Conservation (phyloP, 768 basidiomycete species). For the Royoungia palumana region DNA sequence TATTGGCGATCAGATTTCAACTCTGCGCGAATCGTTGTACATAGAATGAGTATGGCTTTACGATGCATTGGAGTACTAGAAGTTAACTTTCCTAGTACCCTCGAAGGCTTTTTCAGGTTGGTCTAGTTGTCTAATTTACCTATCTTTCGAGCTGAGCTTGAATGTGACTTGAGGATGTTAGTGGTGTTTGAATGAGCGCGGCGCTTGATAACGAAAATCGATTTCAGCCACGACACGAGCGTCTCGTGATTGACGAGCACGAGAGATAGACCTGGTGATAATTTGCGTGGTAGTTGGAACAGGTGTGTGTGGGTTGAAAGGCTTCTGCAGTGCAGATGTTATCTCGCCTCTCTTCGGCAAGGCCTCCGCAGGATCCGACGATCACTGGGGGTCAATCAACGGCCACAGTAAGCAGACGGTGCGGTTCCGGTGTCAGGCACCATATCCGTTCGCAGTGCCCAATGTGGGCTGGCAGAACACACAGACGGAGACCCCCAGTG, state of each 20-base stretch:
- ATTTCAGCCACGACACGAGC: not conserved
- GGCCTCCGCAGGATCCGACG: not conserved
- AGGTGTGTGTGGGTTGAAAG: not conserved
- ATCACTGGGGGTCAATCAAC: not conserved
- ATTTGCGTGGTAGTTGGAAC: not conserved
- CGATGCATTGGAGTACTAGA: not conserved
- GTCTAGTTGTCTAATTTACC: constrained; percentile 9
- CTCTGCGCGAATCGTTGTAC: not conserved
- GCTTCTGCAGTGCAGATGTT: constrained; percentile 5
- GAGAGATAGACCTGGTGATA: not conserved
- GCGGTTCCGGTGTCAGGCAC: not conserved
- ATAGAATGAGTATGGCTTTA: constrained; percentile 12
- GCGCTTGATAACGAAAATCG: too few relatives aligned
- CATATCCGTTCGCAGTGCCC: constrained; percentile 4
- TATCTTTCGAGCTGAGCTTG: constrained; percentile 7
- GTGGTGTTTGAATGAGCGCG: not conserved
- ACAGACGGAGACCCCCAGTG: not conserved
- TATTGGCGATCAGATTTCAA: not conserved
- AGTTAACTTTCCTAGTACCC: constrained; percentile 4
- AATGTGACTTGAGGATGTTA: constrained; percentile 7
- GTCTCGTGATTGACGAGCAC: constrained; percentile 8
- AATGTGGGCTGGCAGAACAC: not conserved
- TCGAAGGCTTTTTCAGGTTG: constrained; percentile 1
- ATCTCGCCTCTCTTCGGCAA: not conserved
- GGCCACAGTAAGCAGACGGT: not conserved